phyloP scores from a whole-genome alignment of 2,329 filamentous ascomycete genomes.

The Sporothrix schenckii region DNA sequence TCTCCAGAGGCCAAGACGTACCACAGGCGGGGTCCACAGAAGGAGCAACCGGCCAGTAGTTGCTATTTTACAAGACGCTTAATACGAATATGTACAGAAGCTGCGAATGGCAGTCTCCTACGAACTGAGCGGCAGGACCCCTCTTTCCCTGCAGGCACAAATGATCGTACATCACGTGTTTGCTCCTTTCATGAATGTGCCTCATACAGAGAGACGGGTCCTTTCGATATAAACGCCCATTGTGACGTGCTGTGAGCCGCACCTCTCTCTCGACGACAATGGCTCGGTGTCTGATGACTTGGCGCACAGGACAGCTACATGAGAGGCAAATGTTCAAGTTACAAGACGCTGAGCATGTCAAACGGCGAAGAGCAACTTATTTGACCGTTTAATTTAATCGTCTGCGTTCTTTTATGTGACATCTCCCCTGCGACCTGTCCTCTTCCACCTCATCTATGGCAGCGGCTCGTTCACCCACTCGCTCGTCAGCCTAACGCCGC shows the following conservation, averaged over 20 bases:
- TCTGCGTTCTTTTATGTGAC: too few relatives aligned
- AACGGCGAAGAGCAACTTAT: too few relatives aligned
- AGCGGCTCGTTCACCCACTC: conserved; percentile 29
- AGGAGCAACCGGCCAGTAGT: not conserved
- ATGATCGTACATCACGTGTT: not conserved
- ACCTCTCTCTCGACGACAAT: too few relatives aligned
- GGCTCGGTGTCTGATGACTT: too few relatives aligned
- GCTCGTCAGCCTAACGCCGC: conserved; percentile 23
- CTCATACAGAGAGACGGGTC: not conserved
- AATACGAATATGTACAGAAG: not conserved
- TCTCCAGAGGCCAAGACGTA: conserved; percentile 25
- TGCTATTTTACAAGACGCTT: not conserved
- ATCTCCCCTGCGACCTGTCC: too few relatives aligned
- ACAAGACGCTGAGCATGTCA: too few relatives aligned
- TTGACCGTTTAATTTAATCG: too few relatives aligned
- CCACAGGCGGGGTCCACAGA: conserved; percentile 3
- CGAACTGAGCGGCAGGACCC: not conserved
- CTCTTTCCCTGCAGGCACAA: conserved; percentile 14
- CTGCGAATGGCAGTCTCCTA: not conserved
- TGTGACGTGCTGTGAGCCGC: too few relatives aligned
- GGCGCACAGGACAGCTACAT: too few relatives aligned
- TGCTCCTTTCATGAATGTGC: too few relatives aligned
- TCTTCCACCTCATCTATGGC: not conserved
- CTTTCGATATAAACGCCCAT: not conserved
- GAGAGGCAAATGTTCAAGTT: too few relatives aligned